These are phyloP conservation scores for Sophora flavescens DNA, from an alignment of 306 rosid genomes.

Conservation along the genomic window DNA sequence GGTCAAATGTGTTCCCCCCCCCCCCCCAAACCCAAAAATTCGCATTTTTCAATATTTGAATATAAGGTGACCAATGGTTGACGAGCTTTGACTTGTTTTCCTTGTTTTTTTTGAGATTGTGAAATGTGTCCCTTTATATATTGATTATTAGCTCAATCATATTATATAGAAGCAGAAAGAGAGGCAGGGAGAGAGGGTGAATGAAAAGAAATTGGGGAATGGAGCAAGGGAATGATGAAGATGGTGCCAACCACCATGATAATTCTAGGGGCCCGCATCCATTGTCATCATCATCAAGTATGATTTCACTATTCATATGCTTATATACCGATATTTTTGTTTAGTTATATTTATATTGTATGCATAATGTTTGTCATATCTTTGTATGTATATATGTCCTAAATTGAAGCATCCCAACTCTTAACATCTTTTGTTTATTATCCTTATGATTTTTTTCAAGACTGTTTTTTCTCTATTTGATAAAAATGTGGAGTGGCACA, in stretches of 20 bases:
- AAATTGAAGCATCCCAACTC: not conserved
- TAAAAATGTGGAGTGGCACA: not conserved
- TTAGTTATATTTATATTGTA: not conserved
- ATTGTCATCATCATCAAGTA: conserved; percentile 16
- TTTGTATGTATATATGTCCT: not conserved
- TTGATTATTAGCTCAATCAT: not conserved
- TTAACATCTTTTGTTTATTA: not conserved
- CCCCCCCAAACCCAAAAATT: no score
- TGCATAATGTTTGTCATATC: not conserved
- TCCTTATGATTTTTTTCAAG: not conserved
- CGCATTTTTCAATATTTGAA: not conserved
- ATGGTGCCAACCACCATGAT: not conserved
- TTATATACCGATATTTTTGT: no score
- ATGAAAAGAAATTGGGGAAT: not conserved
- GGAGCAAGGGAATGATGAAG: not conserved
- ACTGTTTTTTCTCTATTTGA: not conserved
- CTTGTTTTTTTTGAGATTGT: no score
- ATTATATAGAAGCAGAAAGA: not conserved
- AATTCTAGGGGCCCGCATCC: not conserved
- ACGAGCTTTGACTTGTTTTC: not conserved
- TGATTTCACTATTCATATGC: not conserved
- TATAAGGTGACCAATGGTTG: not conserved
- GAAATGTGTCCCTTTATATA: not conserved
- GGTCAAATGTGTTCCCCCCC: not conserved
- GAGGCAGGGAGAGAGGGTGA: not conserved